Base-by-base conservation (phyloP, 371 early-diverging fungal species). In the Mortierella sp. region DNA sequence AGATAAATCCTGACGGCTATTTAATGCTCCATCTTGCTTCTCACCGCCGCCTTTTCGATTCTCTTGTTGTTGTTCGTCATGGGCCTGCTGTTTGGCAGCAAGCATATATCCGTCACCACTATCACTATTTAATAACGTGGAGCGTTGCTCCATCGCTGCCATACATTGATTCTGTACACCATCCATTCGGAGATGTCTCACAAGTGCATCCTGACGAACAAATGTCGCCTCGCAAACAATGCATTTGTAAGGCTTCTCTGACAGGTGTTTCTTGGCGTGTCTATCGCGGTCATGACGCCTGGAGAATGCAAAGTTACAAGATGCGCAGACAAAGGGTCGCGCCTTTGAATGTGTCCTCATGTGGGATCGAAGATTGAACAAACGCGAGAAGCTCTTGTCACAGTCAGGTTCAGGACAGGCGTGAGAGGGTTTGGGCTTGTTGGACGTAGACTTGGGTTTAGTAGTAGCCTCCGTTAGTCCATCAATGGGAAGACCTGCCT, bases 81-180 rank as follows among this genome's bases (percentile, higher is more conserved):
- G 72, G 4, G 69, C 77, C 45, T 77, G 77, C 50, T 77, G 77
- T 55, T 71, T 77, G 3, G 77, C 77, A n/a, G 77, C 77, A 52
- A 77, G 15, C 74, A 78, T 78, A 33, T 73, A 73, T 33, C 69
- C 69, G 15, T 40, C 50, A 16, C 38, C 65, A 28, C 52, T 67
- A 13, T 74, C 72, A 21, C 72, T 58, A 22, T 53, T 57, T 38
- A 74, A 21, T 15, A 43, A 57, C 63, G 70, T 22, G 19, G 79
- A 61, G 15, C 79, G 79, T 59, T 73, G 73, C 64, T 78, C 79
- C 79, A 78, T 78, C 2, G 79, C 79, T 5, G 79, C 79, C 79
- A 78, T 78, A 52, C 80, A 79, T 33, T 58, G 58, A 62, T 79
- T 79, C 33, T 74, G 71, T 24, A 74, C 74, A 22, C 74, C 80